Evolutionary conservation across 768 basidiomycete genomes (phyloP).

Genomic region (Trametes coccinea): DNA sequence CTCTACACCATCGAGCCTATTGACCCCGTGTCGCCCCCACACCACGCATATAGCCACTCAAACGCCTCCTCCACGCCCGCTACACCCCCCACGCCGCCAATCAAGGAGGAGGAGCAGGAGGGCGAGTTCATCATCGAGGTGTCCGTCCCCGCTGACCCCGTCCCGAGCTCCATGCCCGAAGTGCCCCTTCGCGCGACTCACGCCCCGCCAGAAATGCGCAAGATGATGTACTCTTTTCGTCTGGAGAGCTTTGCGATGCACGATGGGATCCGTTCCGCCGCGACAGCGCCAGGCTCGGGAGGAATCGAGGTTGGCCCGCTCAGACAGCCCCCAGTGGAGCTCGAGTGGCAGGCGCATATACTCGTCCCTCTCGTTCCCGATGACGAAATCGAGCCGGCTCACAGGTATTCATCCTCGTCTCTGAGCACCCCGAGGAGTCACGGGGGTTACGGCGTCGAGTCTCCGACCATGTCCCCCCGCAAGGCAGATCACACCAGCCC

Average conservation of each 20-base stretch:
- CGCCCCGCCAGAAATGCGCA: constrained; percentile 66
- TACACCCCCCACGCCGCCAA: constrained; percentile 8
- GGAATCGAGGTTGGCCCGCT: constrained; percentile 55
- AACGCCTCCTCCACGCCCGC: not conserved
- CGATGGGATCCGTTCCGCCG: constrained; percentile 48
- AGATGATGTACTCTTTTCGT: constrained; percentile 77
- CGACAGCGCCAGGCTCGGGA: constrained; percentile 15
- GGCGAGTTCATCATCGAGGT: constrained; percentile 25
- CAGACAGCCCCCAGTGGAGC: constrained; percentile 57
- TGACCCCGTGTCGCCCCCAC: constrained; percentile 4
- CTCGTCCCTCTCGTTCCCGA: constrained; percentile 14
- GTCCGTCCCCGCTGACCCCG: constrained; percentile 12
- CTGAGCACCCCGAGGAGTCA: not conserved
- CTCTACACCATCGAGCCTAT: constrained; percentile 23
- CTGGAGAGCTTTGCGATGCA: constrained; percentile 68
- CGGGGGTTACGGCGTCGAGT: not conserved
- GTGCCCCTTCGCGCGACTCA: constrained; percentile 78
- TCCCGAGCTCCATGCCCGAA: constrained; percentile 24
- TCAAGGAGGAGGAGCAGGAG: constrained; percentile 23
- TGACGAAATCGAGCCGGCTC: not conserved
- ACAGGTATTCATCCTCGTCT: not conserved
- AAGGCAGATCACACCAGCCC: not conserved
- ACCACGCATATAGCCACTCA: constrained; percentile 4
- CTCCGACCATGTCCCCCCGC: not conserved
- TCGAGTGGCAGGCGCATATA: constrained; percentile 64